phyloP scores from a whole-genome alignment of 2,329 filamentous ascomycete genomes.

The Arthrobotrys conoides region DNA sequence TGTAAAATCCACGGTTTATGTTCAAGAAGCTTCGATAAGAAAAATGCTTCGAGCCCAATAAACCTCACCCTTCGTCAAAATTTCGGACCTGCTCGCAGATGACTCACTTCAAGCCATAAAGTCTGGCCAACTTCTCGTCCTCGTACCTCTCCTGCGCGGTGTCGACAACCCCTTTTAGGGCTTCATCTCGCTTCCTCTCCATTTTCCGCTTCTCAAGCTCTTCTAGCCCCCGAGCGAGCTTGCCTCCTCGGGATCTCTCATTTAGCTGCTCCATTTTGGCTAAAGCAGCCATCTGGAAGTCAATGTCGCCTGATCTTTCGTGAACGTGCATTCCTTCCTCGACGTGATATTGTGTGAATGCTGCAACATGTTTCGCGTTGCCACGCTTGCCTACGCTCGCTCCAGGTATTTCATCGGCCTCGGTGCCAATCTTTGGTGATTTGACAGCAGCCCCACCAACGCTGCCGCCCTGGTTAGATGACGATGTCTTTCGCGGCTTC shows the following conservation, averaged over 20 bases:
- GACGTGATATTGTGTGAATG: conserved; percentile 55
- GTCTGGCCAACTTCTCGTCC: conserved; percentile 57
- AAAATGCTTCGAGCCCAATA: conserved; percentile 49
- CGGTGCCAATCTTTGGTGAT: conserved; percentile 53
- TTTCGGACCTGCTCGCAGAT: conserved; percentile 49
- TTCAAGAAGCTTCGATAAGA: conserved; percentile 49
- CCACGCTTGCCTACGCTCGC: conserved; percentile 24
- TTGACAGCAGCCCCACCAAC: conserved; percentile 30
- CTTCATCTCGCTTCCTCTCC: conserved; percentile 55
- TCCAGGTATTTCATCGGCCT: conserved; percentile 24
- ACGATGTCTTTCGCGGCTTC: conserved; percentile 58
- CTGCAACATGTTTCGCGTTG: conserved; percentile 47
- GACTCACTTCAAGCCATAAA: conserved; percentile 60
- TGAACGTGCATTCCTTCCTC: conserved; percentile 56
- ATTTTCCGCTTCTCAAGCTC: conserved; percentile 56
- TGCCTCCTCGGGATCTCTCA: conserved; percentile 46
- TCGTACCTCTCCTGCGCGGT: conserved; percentile 59
- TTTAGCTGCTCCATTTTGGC: conserved; percentile 45
- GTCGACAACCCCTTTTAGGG: conserved; percentile 54
- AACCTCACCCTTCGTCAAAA: conserved; percentile 58
- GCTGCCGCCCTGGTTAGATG: conserved; percentile 47
- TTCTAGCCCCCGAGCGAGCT: conserved; percentile 54
- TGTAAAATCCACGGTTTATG: conserved; percentile 42
- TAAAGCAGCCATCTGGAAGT: conserved; percentile 54
- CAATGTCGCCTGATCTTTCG: conserved; percentile 55